Evolutionary conservation across 495 filamentous ascomycete species (phyloP), one percentile per base, ranked within the genome.

Genomic region (Daldinia concentrica): DNA sequence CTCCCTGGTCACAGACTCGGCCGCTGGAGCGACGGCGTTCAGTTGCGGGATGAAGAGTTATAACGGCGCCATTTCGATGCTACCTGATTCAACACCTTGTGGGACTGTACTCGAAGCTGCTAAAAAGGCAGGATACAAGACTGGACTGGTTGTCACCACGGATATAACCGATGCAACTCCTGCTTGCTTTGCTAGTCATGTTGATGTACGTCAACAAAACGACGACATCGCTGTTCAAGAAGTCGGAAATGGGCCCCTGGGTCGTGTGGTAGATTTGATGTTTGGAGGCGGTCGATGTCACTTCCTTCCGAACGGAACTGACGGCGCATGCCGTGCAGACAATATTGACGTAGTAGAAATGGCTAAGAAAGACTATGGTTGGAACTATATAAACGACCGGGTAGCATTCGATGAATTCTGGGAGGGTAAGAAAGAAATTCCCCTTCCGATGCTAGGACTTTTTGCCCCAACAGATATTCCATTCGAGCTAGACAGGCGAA

Each of bases 131-230:
- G 95, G 95, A 1, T 98, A 97, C 71, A 90, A 90, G 80, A 99
- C 95, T 1, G 95, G 96, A 7, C 77, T 99, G 74, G 95, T 98
- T 7, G 95, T 98, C 19, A 99, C 95, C 2, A 99, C 95, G 0
- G 87, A 95, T 43, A 90, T 98, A 71, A 98, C 95, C 3, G 95
- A 99, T 81, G 95, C 95, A 11, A 99, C 95, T n/a, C 95, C 95
- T 0, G 95, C 95, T 3, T 96, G 93, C 79, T 99, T 98, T 77
- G 94, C 93, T 0, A 87, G 93, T 19, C 96, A 98, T 78, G 95
- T 93, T 1, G 90, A 93, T 66, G 80, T 86, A 61, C 88, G 95
- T 37, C 77, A 80, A 58, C 92, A 96, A 74, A 92, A 95, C 76
- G 96, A 99, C 75, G 85, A 89, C 41, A 97, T 99, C 72, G 95